Evolutionary conservation across 352 stramenopile species (phyloP).

Genomic region (Pythium coloratum): DNA sequence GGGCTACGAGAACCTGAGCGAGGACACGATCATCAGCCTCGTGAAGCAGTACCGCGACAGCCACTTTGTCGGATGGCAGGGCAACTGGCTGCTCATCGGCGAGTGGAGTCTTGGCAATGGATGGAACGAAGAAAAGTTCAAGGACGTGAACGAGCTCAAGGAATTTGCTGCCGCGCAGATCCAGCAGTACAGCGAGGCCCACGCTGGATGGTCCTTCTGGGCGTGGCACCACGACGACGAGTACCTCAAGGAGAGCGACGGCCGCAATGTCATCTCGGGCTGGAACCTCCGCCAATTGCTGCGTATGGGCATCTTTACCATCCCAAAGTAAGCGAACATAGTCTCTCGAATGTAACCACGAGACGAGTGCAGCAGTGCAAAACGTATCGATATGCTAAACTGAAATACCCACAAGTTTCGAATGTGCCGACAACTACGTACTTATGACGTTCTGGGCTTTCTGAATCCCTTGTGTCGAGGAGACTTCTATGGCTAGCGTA

Average conservation of each 20-base stretch:
- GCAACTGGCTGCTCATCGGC: constrained; percentile 42
- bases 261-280: neutral
- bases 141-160: constrained; percentile 31
- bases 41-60: constrained; percentile 14
- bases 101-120: constrained; percentile 46
- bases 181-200: constrained; percentile 21
- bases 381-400: too few species aligned
- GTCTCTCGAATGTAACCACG: neutral
- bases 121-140: constrained; percentile 13
- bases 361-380: too few species aligned
- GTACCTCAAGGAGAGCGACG: constrained; percentile 4
- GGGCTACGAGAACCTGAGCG: constrained; percentile 24
- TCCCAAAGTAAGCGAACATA: neutral
- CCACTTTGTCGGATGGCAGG: constrained; percentile 27
- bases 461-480: too few species aligned
- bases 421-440: too few species aligned
- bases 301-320: neutral
- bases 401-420: too few species aligned
- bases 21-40: constrained; percentile 13
- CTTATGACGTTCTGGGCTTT: too few species aligned
- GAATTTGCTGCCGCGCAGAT: constrained; percentile 37
- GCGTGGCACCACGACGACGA: constrained; percentile 40
- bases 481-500: too few species aligned
- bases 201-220: constrained; percentile 49
- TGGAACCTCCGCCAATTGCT: neutral